A percentile compares a stretch with the other conserved stretches of the same genome.
phyloP scores from a whole-genome alignment of 1,139 yeast genomes.

The Geotrichum cucujoidarum region DNA sequence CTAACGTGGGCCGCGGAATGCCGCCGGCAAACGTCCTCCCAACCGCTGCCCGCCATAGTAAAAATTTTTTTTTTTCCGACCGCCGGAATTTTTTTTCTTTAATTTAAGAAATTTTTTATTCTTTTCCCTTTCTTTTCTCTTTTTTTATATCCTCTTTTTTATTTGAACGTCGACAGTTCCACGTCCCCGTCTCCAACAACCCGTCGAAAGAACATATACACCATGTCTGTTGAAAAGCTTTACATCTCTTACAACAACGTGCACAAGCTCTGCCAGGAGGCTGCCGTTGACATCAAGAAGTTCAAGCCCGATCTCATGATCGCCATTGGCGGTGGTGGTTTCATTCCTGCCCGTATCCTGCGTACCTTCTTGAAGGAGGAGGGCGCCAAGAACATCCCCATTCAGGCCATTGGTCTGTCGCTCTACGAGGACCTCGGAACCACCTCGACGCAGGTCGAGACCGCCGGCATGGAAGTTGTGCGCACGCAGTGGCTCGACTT shows the following conservation, averaged over 20 bases:
- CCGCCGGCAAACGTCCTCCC: no score
- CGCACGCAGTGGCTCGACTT: conserved; percentile 97
- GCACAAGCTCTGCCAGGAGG: conserved; percentile 86
- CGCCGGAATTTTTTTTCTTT: neutral
- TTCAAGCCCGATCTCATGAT: conserved; percentile 82
- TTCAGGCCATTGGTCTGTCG: conserved; percentile 89
- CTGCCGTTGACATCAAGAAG: conserved; percentile 64
- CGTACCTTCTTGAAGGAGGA: conserved; percentile 84
- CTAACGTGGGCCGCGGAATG: no score
- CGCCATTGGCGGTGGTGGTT: conserved; percentile 92
- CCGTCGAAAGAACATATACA: neutral
- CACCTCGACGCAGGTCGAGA: conserved; percentile 48
- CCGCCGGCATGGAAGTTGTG: conserved; percentile 76
- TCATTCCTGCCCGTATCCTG: conserved; percentile 92
- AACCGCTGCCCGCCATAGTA: no score
- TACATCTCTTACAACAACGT: conserved; percentile 89
- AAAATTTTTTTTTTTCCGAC: no score
- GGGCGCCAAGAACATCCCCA: conserved; percentile 83
- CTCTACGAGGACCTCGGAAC: conserved; percentile 78
- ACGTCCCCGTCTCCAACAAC: neutral
- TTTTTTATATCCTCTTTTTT: neutral
- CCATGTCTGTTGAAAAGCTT: conserved; percentile 45
- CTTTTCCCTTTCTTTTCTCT: conserved; percentile 9
- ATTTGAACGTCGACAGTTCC: neutral
- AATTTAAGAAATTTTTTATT: conserved; percentile 2